Conservation (phyloP, 352 stramenopile species). For the Globisporangium takayamanum region DNA sequence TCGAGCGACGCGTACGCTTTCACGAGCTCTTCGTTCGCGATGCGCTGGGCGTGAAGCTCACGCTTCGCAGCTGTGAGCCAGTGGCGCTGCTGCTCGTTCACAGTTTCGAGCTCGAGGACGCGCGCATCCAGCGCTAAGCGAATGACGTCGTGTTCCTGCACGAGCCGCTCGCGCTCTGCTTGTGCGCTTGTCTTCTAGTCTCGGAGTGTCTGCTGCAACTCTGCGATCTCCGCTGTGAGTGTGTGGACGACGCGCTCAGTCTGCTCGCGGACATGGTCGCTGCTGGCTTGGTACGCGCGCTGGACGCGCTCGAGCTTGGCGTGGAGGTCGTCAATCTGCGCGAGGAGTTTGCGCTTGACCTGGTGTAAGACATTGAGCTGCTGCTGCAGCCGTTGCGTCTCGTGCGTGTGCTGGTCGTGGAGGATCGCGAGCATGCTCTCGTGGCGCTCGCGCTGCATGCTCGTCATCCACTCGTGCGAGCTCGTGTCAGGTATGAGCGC, state of each 20-base stretch:
- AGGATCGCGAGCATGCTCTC: conserved; percentile 40
- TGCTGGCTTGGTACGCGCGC: conserved; percentile 42
- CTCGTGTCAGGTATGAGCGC: conserved; percentile 48
- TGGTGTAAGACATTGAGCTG: conserved; percentile 44
- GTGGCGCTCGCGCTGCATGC: conserved; percentile 44
- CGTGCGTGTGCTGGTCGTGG: conserved; percentile 38
- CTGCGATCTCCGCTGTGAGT: conserved; percentile 31
- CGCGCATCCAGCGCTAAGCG: conserved; percentile 34
- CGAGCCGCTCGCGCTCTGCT: conserved; percentile 35
- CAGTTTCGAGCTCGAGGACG: conserved; percentile 22
- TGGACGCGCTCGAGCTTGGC: conserved; percentile 28
- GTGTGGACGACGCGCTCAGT: conserved; percentile 36
- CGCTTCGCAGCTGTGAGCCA: conserved; percentile 65
- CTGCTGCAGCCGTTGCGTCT: conserved; percentile 27
- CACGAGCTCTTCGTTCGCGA: conserved; percentile 67
- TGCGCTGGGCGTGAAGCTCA: conserved; percentile 54
- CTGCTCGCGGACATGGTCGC: conserved; percentile 38
- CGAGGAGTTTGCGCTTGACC: conserved; percentile 31
- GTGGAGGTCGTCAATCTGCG: conserved; percentile 27
- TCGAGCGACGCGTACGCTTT: conserved; percentile 57
- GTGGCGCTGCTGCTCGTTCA: conserved; percentile 45
- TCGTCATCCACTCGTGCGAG: conserved; percentile 69
- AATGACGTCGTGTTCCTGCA: conserved; percentile 31
- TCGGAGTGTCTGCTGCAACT: conserved; percentile 21
- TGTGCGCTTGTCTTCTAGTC: conserved; percentile 25